Base-by-base conservation (phyloP, 805 yeast species). In the Saturnispora sanitii region DNA sequence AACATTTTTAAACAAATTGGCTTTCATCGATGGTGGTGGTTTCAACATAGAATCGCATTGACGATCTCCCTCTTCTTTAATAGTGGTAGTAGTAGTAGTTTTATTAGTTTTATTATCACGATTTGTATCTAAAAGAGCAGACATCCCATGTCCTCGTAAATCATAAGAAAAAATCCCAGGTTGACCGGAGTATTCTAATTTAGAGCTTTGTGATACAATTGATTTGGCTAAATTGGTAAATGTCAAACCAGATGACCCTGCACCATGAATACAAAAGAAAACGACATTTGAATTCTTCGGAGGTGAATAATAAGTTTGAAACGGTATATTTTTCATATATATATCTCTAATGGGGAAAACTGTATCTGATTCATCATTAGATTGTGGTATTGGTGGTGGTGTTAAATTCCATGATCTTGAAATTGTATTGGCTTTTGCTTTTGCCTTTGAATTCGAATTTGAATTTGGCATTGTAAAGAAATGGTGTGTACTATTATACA, bases 261-360 rank as follows among this genome's bases (percentile, higher is more conserved):
- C 96, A 2, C 99, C 99, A 58, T 92, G 99, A 48, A 85, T 92
- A 49, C 79, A 77, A 2, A 92, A 62, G 49, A 83, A 77, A 1
- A 86, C 51, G 0, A n/a, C 28, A 4, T 31, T 37, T 6, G 37
- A n/a, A 8, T 38, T 8, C 4, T 32, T 20, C 0, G 94, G 88
- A 1, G 74, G 65, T 7, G 64, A 64, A 49, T 67, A 82, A 55
- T 77, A 83, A 0, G 77, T 71, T 44, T 78, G 73, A 53, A 77
- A 73, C 6, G 43, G 35, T 29, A 60, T 57, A 0, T 62, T 16
- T 0, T 50, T 11, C 9, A 23, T 36, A 40, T 49, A 45, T 29
- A 51, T 15, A 19, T 58, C 60, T 26, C 58, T 55, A 44, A 45
- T 66, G 4, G 58, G 61, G 12, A 35, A 25, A 40, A 45, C 40